Conservation (phyloP, 1,284 basidiomycete species). For the Austropuccinia psidii region DNA sequence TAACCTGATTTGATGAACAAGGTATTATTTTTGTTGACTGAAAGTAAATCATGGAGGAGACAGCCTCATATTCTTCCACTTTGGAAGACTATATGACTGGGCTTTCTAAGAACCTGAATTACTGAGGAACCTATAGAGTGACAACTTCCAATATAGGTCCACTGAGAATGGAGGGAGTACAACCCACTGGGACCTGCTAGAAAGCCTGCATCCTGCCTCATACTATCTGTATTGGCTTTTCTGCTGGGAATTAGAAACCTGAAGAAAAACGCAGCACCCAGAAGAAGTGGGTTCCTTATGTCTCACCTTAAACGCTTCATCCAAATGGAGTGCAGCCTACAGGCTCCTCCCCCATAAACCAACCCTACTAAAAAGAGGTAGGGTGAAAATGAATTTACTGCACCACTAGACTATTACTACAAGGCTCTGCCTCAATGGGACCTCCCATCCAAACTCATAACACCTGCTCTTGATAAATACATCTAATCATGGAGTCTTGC, state of each 20-base stretch:
- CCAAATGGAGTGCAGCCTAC: conserved; percentile 3
- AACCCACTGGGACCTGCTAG: too few relatives aligned
- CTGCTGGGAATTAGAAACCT: neutral
- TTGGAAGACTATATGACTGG: neutral
- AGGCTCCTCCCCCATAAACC: neutral
- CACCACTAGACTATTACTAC: neutral
- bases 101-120: neutral
- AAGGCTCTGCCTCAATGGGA: neutral
- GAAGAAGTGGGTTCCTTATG: neutral
- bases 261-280: neutral
- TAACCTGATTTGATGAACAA: neutral
- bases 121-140: neutral
- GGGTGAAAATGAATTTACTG: neutral
- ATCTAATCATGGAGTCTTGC: neutral
- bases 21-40: neutral
- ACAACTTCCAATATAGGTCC: neutral
- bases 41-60: neutral
- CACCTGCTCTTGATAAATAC: neutral
- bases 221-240: neutral
- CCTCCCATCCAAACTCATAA: neutral
- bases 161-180: neutral
- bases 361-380: neutral
- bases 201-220: neutral
- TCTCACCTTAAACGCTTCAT: conserved; percentile 3
- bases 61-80: neutral